Percentiles rank a stretch among this genome's conserved stretches.
Conservation (phyloP, 805 yeast genomes). For the Candida hispaniensis region DNA sequence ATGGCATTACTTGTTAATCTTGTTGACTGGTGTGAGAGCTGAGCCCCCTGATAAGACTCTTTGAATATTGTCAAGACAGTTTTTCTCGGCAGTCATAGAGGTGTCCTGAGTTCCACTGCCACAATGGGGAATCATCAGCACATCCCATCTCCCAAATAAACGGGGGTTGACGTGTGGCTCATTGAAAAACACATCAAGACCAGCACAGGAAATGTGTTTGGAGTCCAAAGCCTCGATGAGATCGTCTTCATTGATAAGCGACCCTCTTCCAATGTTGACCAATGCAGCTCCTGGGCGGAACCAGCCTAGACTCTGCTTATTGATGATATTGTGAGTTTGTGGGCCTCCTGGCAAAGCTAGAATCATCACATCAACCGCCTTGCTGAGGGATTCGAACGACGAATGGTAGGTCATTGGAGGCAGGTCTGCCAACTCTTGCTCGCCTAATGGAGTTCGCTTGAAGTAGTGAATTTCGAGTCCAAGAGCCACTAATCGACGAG, state of each 20-base stretch:
- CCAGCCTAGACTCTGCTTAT: constrained; percentile 36
- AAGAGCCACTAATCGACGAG: constrained; percentile 41
- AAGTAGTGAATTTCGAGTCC: constrained; percentile 58
- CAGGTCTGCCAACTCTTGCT: constrained; percentile 31
- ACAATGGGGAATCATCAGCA: constrained; percentile 57
- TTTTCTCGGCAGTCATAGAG: constrained; percentile 30
- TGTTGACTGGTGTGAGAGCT: constrained; percentile 18
- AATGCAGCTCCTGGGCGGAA: constrained; percentile 48
- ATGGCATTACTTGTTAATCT: too few relatives aligned
- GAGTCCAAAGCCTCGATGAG: constrained; percentile 47
- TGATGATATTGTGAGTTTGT: constrained; percentile 46
- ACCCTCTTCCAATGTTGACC: constrained; percentile 69
- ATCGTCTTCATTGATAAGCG: constrained; percentile 56
- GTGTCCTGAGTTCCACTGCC: constrained; percentile 47
- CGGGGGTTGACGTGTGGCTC: constrained; percentile 49
- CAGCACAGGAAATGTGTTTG: constrained; percentile 55
- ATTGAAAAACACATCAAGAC: constrained; percentile 58
- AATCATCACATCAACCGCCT: constrained; percentile 44
- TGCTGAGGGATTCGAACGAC: constrained; percentile 36
- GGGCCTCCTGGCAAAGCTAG: constrained; percentile 57
- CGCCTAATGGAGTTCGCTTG: constrained; percentile 40
- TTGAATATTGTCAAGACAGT: constrained; percentile 46
- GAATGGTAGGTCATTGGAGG: constrained; percentile 34
- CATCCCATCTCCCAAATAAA: constrained; percentile 48
- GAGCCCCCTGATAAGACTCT: constrained; percentile 16